phyloP scores from a whole-genome alignment of 176 grass and related monocot species.

The Tuctoria greenei region DNA sequence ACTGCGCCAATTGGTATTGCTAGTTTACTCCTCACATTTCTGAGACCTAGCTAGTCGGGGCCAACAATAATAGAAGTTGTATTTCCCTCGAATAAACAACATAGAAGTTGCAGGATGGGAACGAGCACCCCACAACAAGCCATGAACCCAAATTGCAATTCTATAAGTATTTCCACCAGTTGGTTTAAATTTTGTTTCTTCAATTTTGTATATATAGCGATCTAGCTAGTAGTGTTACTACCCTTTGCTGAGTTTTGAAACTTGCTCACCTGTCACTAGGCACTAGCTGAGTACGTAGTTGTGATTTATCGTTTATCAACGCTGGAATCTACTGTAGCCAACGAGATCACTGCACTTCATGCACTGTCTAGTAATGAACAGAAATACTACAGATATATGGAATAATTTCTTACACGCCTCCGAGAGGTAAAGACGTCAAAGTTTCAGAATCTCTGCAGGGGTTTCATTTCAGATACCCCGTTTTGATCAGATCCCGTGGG shows the following conservation, averaged over 20 bases:
- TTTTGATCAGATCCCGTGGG: neutral
- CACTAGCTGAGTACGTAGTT: neutral
- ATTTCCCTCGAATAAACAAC: too few species aligned
- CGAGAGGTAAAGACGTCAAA: neutral
- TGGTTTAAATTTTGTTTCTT: neutral
- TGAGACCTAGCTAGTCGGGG: neutral
- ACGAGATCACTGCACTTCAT: neutral
- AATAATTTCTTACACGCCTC: neutral
- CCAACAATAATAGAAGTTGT: too few species aligned
- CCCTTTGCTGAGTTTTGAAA: neutral
- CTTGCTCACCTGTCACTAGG: neutral
- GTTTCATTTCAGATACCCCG: neutral
- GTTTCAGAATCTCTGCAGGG: neutral
- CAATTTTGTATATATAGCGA: neutral
- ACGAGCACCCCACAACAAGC: conserved; percentile 24
- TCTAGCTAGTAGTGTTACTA: neutral
- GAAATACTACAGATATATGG: too few species aligned
- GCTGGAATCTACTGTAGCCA: neutral
- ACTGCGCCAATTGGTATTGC: neutral
- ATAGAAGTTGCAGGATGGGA: neutral
- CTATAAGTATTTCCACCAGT: neutral
- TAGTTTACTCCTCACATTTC: neutral
- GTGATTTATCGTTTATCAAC: neutral
- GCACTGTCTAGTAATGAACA: too few species aligned
- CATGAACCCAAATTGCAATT: conserved; percentile 4